phyloP scores from a whole-genome alignment of 345 rosid species.

The Murraya paniculata region DNA sequence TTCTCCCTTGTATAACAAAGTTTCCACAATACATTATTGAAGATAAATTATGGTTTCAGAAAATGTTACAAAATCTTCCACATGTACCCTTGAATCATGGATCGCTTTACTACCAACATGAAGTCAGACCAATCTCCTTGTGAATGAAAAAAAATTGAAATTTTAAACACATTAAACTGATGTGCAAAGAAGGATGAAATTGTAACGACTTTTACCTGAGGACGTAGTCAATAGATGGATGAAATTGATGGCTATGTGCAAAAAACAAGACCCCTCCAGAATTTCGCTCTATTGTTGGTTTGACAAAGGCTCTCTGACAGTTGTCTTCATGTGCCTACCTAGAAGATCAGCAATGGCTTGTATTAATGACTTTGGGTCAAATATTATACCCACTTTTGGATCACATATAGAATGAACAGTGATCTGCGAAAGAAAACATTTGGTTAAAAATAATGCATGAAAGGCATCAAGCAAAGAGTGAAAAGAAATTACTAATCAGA shows the following conservation, averaged over 20 bases:
- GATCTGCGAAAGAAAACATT: conserved; percentile 42
- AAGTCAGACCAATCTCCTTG: neutral
- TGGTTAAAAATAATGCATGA: neutral
- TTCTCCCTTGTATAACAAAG: neutral
- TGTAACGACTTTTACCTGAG: conserved; percentile 1
- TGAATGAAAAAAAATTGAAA: neutral
- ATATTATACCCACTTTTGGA: conserved; percentile 60
- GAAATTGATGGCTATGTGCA: neutral
- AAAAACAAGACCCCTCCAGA: neutral
- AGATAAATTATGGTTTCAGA: neutral
- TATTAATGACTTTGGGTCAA: conserved; percentile 63
- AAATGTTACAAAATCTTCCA: neutral
- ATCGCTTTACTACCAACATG: no score
- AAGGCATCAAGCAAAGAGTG: conserved; percentile 6
- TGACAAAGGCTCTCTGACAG: neutral
- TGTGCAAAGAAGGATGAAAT: neutral
- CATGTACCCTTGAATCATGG: neutral
- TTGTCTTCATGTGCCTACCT: conserved; percentile 21
- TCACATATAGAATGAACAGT: conserved; percentile 50
- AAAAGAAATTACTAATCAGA: neutral
- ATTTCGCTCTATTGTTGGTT: neutral
- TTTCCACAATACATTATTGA: neutral
- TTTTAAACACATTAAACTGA: neutral
- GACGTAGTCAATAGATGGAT: neutral
- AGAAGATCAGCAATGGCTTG: conserved; percentile 52